phyloP scores from a whole-genome alignment of 768 basidiomycete species.

The Russula griseocarnosa region DNA sequence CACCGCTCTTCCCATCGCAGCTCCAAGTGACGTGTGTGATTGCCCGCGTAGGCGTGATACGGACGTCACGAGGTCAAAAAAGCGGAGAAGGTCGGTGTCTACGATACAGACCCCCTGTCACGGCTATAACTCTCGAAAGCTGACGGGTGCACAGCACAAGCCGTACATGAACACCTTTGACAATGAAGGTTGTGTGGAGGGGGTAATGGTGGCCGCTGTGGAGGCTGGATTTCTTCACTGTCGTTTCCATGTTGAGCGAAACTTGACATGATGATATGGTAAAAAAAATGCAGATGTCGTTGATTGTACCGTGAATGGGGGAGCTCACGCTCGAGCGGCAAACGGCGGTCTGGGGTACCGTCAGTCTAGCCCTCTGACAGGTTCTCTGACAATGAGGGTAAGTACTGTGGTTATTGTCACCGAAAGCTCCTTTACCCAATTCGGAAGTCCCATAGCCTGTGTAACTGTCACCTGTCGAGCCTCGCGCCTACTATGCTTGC shows the following conservation, averaged over 20 bases:
- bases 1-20: constrained; percentile 74
- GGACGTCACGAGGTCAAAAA: constrained; percentile 74
- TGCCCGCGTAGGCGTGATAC: constrained; percentile 55
- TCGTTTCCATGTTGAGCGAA: constrained; percentile 17
- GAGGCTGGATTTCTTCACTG: too few relatives aligned
- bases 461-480: too few relatives aligned
- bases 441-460: too few relatives aligned
- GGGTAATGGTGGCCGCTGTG: too few relatives aligned
- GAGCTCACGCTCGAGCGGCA: too few relatives aligned
- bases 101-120: constrained; percentile 20
- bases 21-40: constrained; percentile 82
- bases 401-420: too few relatives aligned
- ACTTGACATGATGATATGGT: constrained; percentile 6
- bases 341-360: too few relatives aligned
- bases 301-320: too few relatives aligned
- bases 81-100: constrained; percentile 77
- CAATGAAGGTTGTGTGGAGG: constrained; percentile 34
- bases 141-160: constrained; percentile 15
- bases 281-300: not conserved
- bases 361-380: too few relatives aligned
- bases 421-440: too few relatives aligned
- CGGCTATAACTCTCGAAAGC: constrained; percentile 7
- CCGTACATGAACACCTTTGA: constrained; percentile 72
- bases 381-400: too few relatives aligned
- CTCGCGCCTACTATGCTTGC: too few relatives aligned